Evolutionary conservation across 495 filamentous ascomycete species (phyloP).

Genomic region (Hypoxylon lienhwacheense): DNA sequence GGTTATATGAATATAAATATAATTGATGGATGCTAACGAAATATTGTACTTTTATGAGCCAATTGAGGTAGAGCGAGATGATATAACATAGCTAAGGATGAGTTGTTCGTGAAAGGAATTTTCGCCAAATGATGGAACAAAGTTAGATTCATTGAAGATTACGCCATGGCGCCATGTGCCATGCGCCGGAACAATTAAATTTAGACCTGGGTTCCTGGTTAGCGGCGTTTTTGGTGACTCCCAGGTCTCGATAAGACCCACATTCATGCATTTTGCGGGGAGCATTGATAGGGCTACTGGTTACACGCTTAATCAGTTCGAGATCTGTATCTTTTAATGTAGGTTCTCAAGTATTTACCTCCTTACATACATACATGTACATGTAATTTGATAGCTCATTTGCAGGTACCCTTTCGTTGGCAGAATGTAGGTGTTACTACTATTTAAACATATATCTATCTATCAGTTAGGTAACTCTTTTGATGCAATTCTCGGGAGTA

Average conservation of each 20-base stretch:
- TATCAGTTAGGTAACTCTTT: too few species aligned
- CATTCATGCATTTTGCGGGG: constrained; percentile 26
- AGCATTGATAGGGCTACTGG: constrained; percentile 16
- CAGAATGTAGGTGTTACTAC: too few species aligned
- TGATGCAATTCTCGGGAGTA: too few species aligned
- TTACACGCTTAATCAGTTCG: constrained; percentile 5
- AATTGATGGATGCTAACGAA: too few species aligned
- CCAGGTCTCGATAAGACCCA: constrained; percentile 7
- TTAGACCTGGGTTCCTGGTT: constrained; percentile 3
- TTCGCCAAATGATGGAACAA: constrained; percentile 15
- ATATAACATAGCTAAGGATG: neutral
- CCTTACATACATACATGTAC: too few species aligned
- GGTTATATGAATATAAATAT: neutral
- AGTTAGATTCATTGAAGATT: too few species aligned
- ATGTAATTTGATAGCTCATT: too few species aligned
- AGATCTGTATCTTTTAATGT: neutral
- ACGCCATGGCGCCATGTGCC: constrained; percentile 8
- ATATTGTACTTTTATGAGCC: too few species aligned
- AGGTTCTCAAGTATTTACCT: too few species aligned
- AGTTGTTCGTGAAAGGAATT: constrained; percentile 23
- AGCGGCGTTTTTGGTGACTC: constrained; percentile 16
- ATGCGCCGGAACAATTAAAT: constrained; percentile 21
- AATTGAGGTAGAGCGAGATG: too few species aligned
- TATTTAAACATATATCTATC: too few species aligned
- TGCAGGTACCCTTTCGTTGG: too few species aligned